Evolutionary conservation across 768 basidiomycete genomes (phyloP), one percentile per base, ranked within the genome.

Genomic region (Tricholoma hemisulphureum): DNA sequence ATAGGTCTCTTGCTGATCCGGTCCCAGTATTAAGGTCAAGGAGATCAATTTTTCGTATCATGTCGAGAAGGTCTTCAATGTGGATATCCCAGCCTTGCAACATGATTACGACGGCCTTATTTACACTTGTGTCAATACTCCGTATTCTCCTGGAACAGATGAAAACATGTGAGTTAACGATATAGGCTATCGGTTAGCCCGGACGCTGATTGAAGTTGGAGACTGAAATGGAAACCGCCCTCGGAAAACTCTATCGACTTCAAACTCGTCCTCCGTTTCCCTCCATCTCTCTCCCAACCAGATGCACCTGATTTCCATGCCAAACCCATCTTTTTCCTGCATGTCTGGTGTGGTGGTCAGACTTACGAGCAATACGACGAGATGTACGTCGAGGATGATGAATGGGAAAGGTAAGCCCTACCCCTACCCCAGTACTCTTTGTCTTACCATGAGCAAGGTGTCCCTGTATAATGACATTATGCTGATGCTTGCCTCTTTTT

Each of bases 181-280:
- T 20, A 18, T 6, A 21, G 26, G 5, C 37, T 29, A 39, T 32
- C 21, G 49, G 3, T 21, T 14, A 18, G 21, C 51, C 24, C 51
- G 32, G 46, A 23, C 28, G 31, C 41, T 50, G 28, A 35, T 63
- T 52, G 55, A 29, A 21, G 61, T 48, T 16, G 31, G 63, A 98
- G 96, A 61, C 72, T 99, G 67, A 99, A 99, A 73, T 99, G 97
- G 97, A 99, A 99, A 72, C 95, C 95, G 1, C 95, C 97, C 0
- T 91, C 89, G 2, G 96, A 98, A 69, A 99, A 99, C 70, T 95
- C 95, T 1, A 89, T 98, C 65, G 97, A 99, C 72, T 98, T 99
- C 79, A 93, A 94, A 71, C 87, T 98, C 26, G 83, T 95, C 50
- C 77, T 99, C n/a, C 88, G 93, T 29, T 99, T 98, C 70, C 95